Evolutionary conservation across 2,329 filamentous ascomycete species (phyloP).

Genomic region (Monosporascus sp.): DNA sequence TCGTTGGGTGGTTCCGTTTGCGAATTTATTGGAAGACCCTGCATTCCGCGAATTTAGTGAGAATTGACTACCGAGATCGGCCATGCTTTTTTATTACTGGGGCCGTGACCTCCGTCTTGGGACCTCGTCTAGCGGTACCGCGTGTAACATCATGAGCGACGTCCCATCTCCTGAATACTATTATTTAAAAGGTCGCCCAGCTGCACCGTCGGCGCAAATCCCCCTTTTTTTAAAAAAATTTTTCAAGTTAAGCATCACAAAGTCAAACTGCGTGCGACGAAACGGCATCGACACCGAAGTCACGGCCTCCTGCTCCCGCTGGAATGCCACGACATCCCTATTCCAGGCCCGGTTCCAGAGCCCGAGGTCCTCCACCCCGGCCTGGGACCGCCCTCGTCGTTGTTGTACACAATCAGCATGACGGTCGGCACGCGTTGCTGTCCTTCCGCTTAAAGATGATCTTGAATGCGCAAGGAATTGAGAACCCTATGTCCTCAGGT

Average conservation of each 20-base stretch:
- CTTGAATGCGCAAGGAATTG: too few species aligned
- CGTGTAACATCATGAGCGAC: too few species aligned
- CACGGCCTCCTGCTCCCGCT: background rate
- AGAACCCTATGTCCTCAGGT: too few species aligned
- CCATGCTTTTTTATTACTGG: background rate
- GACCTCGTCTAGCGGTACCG: too few species aligned
- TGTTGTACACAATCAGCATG: background rate
- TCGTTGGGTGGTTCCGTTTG: background rate
- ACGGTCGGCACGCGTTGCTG: background rate
- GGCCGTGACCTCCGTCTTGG: background rate
- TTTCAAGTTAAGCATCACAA: too few species aligned
- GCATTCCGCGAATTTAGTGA: too few species aligned
- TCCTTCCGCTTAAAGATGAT: background rate
- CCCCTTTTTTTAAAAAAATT: too few species aligned
- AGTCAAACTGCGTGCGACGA: too few species aligned
- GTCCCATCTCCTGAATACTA: too few species aligned
- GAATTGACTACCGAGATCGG: background rate
- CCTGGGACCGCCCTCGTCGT: background rate
- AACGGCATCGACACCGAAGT: background rate
- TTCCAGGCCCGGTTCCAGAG: background rate
- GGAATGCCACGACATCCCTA: background rate
- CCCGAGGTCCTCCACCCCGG: background rate
- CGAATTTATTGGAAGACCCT: background rate
- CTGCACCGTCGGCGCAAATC: too few species aligned
- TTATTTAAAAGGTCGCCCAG: too few species aligned